Conservation (phyloP, 176 grass and related monocot species). For the Microstegium vimineum region DNA sequence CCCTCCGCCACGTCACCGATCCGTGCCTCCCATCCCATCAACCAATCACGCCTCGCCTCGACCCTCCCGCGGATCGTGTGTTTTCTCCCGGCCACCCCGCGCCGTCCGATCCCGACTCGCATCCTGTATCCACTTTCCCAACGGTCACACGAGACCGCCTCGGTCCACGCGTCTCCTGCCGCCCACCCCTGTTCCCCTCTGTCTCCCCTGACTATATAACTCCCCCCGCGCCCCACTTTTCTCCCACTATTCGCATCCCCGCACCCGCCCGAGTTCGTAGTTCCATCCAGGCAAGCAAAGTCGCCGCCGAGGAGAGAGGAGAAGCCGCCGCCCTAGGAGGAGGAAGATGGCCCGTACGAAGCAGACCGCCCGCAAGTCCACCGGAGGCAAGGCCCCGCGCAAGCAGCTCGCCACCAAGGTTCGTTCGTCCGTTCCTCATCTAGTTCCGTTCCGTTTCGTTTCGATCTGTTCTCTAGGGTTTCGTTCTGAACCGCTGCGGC, state of each 20-base stretch:
- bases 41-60: slow-evolving; percentile 14
- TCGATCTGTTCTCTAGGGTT: background rate
- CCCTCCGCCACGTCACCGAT: slow-evolving; percentile 19
- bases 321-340: too few species aligned
- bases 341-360: slow-evolving; percentile 96
- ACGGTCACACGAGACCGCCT: slow-evolving; percentile 26
- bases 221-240: accelerated
- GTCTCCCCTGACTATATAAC: background rate
- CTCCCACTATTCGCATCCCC: background rate
- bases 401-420: slow-evolving; percentile 99
- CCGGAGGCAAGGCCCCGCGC: slow-evolving; percentile 78
- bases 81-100: background rate
- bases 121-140: background rate
- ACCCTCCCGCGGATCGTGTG: slow-evolving; percentile 48
- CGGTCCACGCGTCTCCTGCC: slow-evolving; percentile 22
- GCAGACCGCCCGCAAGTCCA: slow-evolving; percentile 94
- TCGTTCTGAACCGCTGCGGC: background rate
- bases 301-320: background rate
- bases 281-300: background rate
- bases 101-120: slow-evolving; percentile 15
- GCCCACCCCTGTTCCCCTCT: background rate
- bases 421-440: background rate
- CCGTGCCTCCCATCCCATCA: background rate
- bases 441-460: too few species aligned
- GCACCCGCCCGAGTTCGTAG: background rate